Base-by-base conservation (phyloP, 2,329 filamentous ascomycete genomes). In the Neoarthrinium moseri region DNA sequence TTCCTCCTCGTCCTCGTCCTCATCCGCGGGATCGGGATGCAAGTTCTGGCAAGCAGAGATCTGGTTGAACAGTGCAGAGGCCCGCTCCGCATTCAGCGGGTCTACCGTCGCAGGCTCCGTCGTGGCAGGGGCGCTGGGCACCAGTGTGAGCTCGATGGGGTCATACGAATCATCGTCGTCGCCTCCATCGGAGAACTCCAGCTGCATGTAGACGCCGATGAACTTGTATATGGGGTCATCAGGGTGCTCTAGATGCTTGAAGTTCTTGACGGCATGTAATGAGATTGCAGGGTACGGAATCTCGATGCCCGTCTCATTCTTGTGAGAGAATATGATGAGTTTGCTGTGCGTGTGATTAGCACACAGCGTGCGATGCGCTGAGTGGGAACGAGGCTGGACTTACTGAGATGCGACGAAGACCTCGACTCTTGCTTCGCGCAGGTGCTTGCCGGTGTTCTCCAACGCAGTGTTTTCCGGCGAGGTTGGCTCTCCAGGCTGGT, bases 281-380 rank as follows among this genome's bases (percentile, higher is more conserved):
- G 83, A 83, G 61, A 92, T 87, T 50, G 80, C 72, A 3, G 84
- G 86, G 65, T 91, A 92, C 0, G 86, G 81, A 53, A 91, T 86
- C 32, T 81, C 75, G 35, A 89, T 67, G 51, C 87, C 88, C 15
- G 69, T 75, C 27, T 73, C 70, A 11, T 73, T 75, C 4, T 74
- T 63, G 11, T 70, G 65, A 53, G 83, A 85, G 70, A 83, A 91
- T 49, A 91, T 65, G 12, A 74, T 81, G 45, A 91, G 73, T 55
- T 75, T 69, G 56, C 78, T 78, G 58, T 8, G 22, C 3, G 12
- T 13, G 30, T 52, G 15, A 1, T 6, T 13, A 27, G 6, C 8
- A 36, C 30, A 22, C 10, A 41, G 23, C 20, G 15, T 15, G 8
- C 11, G 4, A 17, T n/a, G 8, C 8, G 6, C 5, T 12, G 30